Evolutionary conservation across 148 eudicot genomes (phyloP).

Genomic region (Talinum fruticosum): DNA sequence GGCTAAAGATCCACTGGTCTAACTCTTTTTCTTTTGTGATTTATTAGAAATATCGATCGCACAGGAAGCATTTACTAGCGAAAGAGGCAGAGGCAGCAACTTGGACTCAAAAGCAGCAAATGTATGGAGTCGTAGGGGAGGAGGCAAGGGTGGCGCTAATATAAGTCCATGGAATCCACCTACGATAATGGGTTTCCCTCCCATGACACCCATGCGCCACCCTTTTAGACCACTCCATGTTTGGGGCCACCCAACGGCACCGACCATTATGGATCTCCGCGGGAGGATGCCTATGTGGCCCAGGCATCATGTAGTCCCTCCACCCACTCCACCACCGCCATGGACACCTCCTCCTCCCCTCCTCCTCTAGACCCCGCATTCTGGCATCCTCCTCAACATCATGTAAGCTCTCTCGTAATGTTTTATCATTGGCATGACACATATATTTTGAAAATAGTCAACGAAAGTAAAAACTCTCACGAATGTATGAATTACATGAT

Average conservation of each 20-base stretch:
- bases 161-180: constrained; percentile 53
- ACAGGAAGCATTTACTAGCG: constrained; percentile 73
- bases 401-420: constrained; percentile 40
- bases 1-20: neutral
- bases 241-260: constrained; percentile 74
- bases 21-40: neutral
- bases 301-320: constrained; percentile 32
- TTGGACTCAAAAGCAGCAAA: constrained; percentile 77
- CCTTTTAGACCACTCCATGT: constrained; percentile 82
- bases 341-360: constrained; percentile 40
- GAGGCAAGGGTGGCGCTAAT: constrained; percentile 36
- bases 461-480: no score
- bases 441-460: no score
- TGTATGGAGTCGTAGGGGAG: constrained; percentile 43
- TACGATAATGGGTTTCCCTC: constrained; percentile 72
- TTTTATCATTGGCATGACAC: no score
- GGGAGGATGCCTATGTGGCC: constrained; percentile 57
- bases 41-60: constrained; percentile 79
- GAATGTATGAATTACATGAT: no score
- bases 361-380: constrained; percentile 36
- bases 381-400: constrained; percentile 59
- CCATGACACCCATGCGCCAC: constrained; percentile 36
- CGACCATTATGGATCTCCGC: constrained; percentile 49
- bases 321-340: constrained; percentile 32
- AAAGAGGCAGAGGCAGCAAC: constrained; percentile 84